Evolutionary conservation across 1,139 yeast species (phyloP), one percentile per base, ranked within the genome.

Genomic region (Hansenula lynferdii): DNA sequence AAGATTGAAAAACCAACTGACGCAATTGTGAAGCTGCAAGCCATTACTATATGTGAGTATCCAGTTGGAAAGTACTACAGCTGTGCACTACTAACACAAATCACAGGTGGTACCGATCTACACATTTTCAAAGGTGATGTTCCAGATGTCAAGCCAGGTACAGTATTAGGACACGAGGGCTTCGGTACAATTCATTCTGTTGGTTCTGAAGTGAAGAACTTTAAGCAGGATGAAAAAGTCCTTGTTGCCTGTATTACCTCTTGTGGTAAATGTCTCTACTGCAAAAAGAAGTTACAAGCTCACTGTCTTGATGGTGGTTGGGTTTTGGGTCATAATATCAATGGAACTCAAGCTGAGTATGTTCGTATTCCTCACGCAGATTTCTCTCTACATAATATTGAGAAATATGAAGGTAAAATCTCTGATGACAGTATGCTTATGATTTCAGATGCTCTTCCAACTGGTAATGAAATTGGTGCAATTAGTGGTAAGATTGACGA

Each of bases 151-250:
- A 54, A 62, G 12, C 57, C 66, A 17, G 65, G 69, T 14, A 57
- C 65, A 28, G 64, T 65, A 10, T 58, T 75, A 50, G 81, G 81
- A 10, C 80, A 75, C 47, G 81, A 75, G 53, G 77, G 77, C 38
- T 62, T 73, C 42, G 77, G 77, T 15, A 56, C 60, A 25, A 60
- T 75, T 26, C 64, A 65, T 26, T 63, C 65, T 31, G 54, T 57
- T 22, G 75, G 75, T 11, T 36, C 56, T 0, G 51, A 39, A 1
- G 72, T 69, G 16, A 43, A 47, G 4, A 56, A 60, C 8, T 66
- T 69, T 50, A 60, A 61, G 34, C 46, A 46, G 18, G 74, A 74
- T 38, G 76, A 75, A 49, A 64, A 69, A 30, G 75, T 72, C 21
- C 50, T 70, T 29, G 64, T 66, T 28, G 67, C 73, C 1, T 69